Conservation (phyloP, 2,329 filamentous ascomycete species). For the Paecilomyces sp. region DNA sequence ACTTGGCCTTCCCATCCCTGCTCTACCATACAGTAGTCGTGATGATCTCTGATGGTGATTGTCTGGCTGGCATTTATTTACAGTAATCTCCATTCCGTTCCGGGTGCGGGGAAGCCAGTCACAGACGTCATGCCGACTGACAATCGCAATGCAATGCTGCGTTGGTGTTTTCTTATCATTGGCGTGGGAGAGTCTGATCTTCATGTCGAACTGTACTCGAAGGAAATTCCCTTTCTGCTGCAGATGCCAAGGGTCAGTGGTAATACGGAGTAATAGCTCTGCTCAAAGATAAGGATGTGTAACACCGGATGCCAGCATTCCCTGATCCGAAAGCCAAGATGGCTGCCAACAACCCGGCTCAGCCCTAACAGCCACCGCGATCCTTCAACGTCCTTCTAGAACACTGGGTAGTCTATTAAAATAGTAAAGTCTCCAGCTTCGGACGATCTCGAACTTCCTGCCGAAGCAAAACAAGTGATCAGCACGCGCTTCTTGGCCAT, state of each 20-base stretch:
- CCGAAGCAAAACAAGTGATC: too few relatives aligned
- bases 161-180: too few relatives aligned
- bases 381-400: not conserved
- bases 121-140: not conserved
- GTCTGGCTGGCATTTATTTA: not conserved
- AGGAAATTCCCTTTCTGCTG: too few relatives aligned
- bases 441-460: too few relatives aligned
- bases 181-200: too few relatives aligned
- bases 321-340: not conserved
- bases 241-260: too few relatives aligned
- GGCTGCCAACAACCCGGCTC: not conserved
- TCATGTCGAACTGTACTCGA: too few relatives aligned
- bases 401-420: not conserved
- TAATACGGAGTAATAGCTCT: too few relatives aligned
- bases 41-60: not conserved
- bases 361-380: not conserved
- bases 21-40: too few relatives aligned
- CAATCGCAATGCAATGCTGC: not conserved
- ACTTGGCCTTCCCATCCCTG: too few relatives aligned
- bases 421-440: too few relatives aligned
- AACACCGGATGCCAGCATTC: not conserved
- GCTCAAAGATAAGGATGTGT: not conserved
- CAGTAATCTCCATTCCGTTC: not conserved
- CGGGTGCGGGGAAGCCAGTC: not conserved
- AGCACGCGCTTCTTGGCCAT: too few relatives aligned